Conservation (phyloP, 108 stramenopile species). For the Schizochytrium sp. region DNA sequence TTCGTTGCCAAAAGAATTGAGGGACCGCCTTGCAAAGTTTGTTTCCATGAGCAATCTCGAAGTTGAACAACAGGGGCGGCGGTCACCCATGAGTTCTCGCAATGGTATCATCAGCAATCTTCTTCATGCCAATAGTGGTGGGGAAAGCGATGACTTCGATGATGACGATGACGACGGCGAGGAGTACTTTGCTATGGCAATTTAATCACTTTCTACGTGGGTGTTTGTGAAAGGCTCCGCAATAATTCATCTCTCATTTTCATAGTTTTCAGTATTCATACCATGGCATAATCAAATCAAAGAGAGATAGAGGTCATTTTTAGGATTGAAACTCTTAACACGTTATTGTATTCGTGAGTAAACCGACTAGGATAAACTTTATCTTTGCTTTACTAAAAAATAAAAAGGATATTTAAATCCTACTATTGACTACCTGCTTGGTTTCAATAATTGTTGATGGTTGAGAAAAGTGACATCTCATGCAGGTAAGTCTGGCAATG, state of each 20-base stretch:
- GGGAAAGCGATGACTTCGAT: background rate
- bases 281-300: background rate
- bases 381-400: too few relatives aligned
- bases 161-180: slow-evolving; percentile 47
- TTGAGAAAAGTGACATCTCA: too few relatives aligned
- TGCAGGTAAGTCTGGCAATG: background rate
- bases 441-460: too few relatives aligned
- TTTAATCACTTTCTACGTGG: background rate
- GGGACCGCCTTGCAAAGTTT: background rate
- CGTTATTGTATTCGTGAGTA: too few relatives aligned
- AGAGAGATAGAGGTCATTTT: background rate
- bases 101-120: background rate
- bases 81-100: background rate
- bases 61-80: background rate
- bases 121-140: background rate
- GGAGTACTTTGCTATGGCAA: slow-evolving; percentile 32
- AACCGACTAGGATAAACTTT: too few relatives aligned
- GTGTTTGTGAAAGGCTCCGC: background rate
- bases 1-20: background rate
- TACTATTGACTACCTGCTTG: too few relatives aligned
- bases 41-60: background rate
- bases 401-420: too few relatives aligned
- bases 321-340: background rate
- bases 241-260: background rate
- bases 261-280: background rate